Percentiles rank a stretch among this genome's conserved stretches.
Conservation (phyloP, 495 filamentous ascomycete genomes). For the Aspergillus leporis region DNA sequence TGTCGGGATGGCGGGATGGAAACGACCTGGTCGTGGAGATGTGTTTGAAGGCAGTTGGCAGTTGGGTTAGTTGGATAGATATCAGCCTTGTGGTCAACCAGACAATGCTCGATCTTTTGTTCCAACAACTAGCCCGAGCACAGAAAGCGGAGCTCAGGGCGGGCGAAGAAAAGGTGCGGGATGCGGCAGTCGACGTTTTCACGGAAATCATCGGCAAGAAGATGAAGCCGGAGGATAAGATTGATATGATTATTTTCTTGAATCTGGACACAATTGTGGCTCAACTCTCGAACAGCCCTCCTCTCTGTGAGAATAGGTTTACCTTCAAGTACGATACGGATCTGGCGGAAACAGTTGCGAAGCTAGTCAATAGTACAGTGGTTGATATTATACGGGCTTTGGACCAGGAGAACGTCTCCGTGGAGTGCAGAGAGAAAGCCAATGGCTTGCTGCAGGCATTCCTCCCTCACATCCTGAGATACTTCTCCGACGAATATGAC, state of each 20-base stretch:
- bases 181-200: slow-evolving; percentile 88
- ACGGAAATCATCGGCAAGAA: slow-evolving; percentile 96
- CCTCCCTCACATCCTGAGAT: slow-evolving; percentile 80
- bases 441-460: slow-evolving; percentile 78
- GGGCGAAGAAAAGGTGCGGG: slow-evolving; percentile 71
- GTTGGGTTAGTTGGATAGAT: slow-evolving; percentile 98
- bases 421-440: slow-evolving; percentile 58
- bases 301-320: slow-evolving; percentile 71
- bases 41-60: slow-evolving; percentile 82
- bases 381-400: slow-evolving; percentile 82
- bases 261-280: slow-evolving; percentile 79
- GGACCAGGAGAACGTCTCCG: slow-evolving; percentile 57
- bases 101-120: slow-evolving; percentile 76
- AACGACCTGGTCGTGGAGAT: slow-evolving; percentile 78
- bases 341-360: slow-evolving; percentile 89
- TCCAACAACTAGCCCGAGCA: slow-evolving; percentile 71
- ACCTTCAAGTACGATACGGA: slow-evolving; percentile 90
- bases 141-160: slow-evolving; percentile 47
- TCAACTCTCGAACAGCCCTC: slow-evolving; percentile 77
- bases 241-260: slow-evolving; percentile 87
- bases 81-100: slow-evolving; percentile 90
- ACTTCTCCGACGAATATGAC: slow-evolving; percentile 97
- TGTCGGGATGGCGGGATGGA: slow-evolving; percentile 73
- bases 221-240: slow-evolving; percentile 91
- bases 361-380: slow-evolving; percentile 89